These are phyloP conservation scores for Candida nitratophila DNA, from an alignment of 805 yeast genomes.

Conservation along the genomic window DNA sequence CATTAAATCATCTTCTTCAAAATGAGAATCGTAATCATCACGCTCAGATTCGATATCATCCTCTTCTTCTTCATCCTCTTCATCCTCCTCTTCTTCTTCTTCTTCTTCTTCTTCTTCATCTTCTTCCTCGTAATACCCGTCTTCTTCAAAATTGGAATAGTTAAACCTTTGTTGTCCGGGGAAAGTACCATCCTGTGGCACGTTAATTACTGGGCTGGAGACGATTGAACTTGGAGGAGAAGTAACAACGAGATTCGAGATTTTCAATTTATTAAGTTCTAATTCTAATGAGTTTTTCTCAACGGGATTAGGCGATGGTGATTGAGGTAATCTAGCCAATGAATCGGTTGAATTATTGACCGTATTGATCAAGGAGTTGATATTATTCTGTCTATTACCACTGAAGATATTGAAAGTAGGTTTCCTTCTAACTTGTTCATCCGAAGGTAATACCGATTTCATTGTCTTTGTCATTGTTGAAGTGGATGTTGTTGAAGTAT, in stretches of 20 bases:
- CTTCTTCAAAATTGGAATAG: no score
- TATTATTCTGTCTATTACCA: background rate
- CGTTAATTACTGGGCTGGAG: no score
- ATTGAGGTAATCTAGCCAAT: background rate
- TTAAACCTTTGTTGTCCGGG: no score
- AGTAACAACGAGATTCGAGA: no score
- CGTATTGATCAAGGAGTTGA: background rate
- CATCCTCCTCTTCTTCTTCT: conserved; percentile 6
- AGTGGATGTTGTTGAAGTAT: background rate
- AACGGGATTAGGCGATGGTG: background rate
- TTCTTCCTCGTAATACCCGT: no score
- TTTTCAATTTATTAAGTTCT: no score
- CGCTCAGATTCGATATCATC: no score
- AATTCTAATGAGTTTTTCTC: background rate
- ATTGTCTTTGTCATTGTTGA: no score
- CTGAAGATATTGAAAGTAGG: background rate
- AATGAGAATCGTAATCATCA: conserved; percentile 6
- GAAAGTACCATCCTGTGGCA: no score
- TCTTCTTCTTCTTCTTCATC: conserved; percentile 7
- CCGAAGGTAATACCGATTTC: background rate
- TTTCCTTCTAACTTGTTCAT: background rate
- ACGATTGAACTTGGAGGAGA: no score
- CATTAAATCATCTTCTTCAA: conserved; percentile 9
- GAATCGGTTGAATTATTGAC: background rate
- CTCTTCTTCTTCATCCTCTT: conserved; percentile 6